Conservation (phyloP, 83 land plant genomes). For the Isoetes engelmannii region DNA sequence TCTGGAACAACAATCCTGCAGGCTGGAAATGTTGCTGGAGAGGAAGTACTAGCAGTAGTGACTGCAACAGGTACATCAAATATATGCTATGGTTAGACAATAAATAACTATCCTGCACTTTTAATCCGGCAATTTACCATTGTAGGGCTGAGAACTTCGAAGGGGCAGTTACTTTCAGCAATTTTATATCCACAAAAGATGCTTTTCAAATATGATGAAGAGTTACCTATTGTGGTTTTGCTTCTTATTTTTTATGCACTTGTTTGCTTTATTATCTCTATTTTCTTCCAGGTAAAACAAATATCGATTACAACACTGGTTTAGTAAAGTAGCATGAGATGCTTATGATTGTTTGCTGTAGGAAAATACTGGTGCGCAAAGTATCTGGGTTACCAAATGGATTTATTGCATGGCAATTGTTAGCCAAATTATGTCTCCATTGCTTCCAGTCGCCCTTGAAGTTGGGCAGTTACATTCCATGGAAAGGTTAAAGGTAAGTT, state of each 20-base stretch:
- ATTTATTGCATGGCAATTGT: slow-evolving; percentile 38
- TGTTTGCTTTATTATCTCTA: slow-evolving; percentile 32
- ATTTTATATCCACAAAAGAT: slow-evolving; percentile 40
- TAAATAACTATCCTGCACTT: neutral
- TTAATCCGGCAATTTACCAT: neutral
- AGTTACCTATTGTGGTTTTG: slow-evolving; percentile 34
- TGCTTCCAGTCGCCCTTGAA: slow-evolving; percentile 45
- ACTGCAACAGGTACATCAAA: slow-evolving; percentile 29
- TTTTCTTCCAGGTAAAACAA: slow-evolving; percentile 25
- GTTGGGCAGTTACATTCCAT: slow-evolving; percentile 39
- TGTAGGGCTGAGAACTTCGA: slow-evolving; percentile 36
- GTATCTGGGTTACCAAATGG: slow-evolving; percentile 39
- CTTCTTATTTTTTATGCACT: slow-evolving; percentile 30
- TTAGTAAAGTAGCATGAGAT: neutral
- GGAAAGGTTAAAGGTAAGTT: slow-evolving; percentile 31
- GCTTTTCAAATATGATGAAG: slow-evolving; percentile 41
- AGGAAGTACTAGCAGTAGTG: slow-evolving; percentile 33
- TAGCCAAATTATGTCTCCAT: slow-evolving; percentile 35
- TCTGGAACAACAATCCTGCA: slow-evolving; percentile 38
- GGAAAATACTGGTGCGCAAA: slow-evolving; percentile 29
- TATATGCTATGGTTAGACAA: neutral
- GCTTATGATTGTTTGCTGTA: slow-evolving; percentile 12
- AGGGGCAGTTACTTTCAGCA: slow-evolving; percentile 27
- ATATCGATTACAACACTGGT: neutral
- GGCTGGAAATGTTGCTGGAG: slow-evolving; percentile 21